Evolutionary conservation across 148 eudicot genomes (phyloP), one percentile per base, ranked within the genome.

Genomic region (Fagopyrum tataricum): DNA sequence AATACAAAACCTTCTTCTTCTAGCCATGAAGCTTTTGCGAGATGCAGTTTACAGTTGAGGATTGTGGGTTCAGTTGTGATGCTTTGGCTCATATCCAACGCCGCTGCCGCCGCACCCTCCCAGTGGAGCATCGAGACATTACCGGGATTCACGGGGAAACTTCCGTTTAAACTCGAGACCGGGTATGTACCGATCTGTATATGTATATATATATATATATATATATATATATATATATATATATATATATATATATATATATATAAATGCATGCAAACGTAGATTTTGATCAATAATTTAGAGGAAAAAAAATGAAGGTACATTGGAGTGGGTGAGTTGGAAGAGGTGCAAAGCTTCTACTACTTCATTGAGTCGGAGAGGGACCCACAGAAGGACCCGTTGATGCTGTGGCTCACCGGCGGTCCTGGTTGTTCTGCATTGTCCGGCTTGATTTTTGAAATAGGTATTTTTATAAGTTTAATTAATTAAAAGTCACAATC

Each of bases 341-440:
- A 67, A 2, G 44, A 67, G 20, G 71, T 67, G 44, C 71, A 67
- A 39, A 37, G 43, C 44, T 67, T 67, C 71, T 67, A 67, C 71
- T 67, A 67, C 71, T 67, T 67, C 46, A 14, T 67, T n/a, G 46
- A 67, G 40, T 67, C 71, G 12, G 71, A 67, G 26, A 13, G 71
- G 23, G 71, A 67, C 71, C 71, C 71, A 0, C 18, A 15, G 13
- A 67, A 9, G 4, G 71, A 67, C 8, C 71, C 71, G 0, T 8
- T 67, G 20, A 67, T 67, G 44, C 46, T 67, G 3, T 67, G 71
- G 71, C 71, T 67, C 44, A 40, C 71, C 23, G 71, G 71, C 5
- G 71, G 71, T 8, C 71, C 71, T 18, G 71, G 71, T 67, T 67
- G 71, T 39, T 67, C 71, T 5, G 71, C 10, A 7, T 39, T 67